Percentiles rank a stretch among this genome's conserved stretches.
phyloP scores from a whole-genome alignment of 306 rosid genomes.

The Quercus cerris region DNA sequence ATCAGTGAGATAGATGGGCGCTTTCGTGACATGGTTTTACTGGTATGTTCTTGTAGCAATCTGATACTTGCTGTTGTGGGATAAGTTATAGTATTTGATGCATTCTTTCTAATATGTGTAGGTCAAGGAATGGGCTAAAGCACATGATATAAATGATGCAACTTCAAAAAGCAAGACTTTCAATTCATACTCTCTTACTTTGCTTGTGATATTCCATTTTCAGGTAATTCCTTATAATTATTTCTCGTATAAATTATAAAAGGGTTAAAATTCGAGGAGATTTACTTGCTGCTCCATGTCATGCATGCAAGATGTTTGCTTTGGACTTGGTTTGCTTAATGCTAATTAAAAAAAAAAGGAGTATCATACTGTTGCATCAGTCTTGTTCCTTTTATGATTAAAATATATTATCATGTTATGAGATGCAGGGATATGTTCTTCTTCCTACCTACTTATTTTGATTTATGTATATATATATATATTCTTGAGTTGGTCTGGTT shows the following conservation, averaged over 20 bases:
- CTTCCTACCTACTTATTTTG: neutral
- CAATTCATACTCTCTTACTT: conserved; percentile 79
- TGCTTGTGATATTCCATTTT: conserved; percentile 87
- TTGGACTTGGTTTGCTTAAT: conserved; percentile 21
- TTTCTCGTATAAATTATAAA: neutral
- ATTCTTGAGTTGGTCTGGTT: neutral
- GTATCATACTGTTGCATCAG: neutral
- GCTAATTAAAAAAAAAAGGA: neutral
- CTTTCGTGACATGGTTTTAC: conserved; percentile 74
- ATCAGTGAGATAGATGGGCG: conserved; percentile 68
- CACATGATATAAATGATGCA: conserved; percentile 62
- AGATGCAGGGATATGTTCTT: neutral
- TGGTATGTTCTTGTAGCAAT: conserved; percentile 55
- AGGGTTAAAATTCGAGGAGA: conserved; percentile 1
- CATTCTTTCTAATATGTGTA: conserved; percentile 45
- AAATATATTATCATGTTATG: neutral
- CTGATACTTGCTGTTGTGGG: conserved; percentile 4
- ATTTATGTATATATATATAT: neutral
- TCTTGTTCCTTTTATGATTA: neutral
- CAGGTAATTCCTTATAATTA: conserved; percentile 55
- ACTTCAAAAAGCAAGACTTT: conserved; percentile 56
- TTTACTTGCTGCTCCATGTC: conserved; percentile 10
- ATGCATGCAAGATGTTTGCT: conserved; percentile 10
- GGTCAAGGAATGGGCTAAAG: conserved; percentile 99
- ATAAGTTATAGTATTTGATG: conserved; percentile 29